Evolutionary conservation across 805 yeast species (phyloP).

Genomic region (Wickerhamiella sorbophila): DNA sequence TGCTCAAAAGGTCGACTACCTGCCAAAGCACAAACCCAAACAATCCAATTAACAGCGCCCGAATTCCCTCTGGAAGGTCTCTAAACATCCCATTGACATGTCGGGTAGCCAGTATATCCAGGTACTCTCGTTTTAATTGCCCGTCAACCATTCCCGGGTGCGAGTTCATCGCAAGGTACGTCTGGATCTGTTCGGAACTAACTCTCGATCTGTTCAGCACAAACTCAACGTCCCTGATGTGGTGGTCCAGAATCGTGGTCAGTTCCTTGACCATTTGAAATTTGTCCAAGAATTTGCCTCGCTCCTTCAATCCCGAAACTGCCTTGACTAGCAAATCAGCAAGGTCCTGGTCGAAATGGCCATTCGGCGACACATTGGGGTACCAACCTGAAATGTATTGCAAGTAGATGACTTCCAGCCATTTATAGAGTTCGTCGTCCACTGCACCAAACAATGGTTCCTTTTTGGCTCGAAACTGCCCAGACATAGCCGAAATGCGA

Average conservation of each 20-base stretch:
- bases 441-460: neutral
- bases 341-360: conserved; percentile 6
- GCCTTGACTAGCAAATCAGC: neutral
- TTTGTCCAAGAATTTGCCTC: neutral
- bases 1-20: neutral
- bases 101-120: neutral
- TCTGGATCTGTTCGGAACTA: neutral
- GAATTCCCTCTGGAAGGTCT: conserved; percentile 1
- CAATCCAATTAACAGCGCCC: conserved; percentile 3
- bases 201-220: neutral
- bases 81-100: conserved; percentile 1
- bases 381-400: conserved; percentile 9
- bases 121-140: neutral
- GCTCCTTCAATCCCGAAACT: neutral
- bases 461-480: neutral
- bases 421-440: conserved; percentile 4
- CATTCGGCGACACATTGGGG: conserved; percentile 1
- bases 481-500: neutral
- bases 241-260: neutral
- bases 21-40: conserved; percentile 4
- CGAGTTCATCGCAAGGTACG: conserved; percentile 4
- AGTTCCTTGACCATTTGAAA: neutral
- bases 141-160: conserved; percentile 2
- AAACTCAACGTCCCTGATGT: neutral
- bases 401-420: conserved; percentile 6